A percentile compares a stretch with the other conserved stretches of the same genome.
Conservation (phyloP, 768 basidiomycete species). For the Lactarius hatsudake region DNA sequence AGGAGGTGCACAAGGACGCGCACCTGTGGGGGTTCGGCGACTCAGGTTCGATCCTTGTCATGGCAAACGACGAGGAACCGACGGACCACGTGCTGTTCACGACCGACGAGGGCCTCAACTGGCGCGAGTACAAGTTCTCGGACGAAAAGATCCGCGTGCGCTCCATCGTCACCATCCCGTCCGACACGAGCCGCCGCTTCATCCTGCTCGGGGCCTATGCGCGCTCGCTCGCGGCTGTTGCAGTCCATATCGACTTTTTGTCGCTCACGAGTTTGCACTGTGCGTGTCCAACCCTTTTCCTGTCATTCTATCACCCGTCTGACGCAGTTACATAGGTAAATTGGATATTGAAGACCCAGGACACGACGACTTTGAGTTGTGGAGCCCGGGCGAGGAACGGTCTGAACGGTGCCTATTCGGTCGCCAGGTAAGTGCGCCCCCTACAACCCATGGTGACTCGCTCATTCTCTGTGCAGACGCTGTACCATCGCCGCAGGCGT, state of each 20-base stretch:
- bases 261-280: slow-evolving; percentile 73
- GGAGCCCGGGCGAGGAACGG: slow-evolving; percentile 93
- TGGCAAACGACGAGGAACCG: slow-evolving; percentile 93
- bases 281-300: slow-evolving; percentile 38
- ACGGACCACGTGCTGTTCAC: slow-evolving; percentile 89
- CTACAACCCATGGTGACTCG: background rate
- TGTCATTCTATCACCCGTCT: slow-evolving; percentile 1
- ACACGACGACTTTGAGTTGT: slow-evolving; percentile 92
- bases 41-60: slow-evolving; percentile 88
- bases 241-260: slow-evolving; percentile 88
- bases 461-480: slow-evolving; percentile 49
- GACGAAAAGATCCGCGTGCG: slow-evolving; percentile 70
- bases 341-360: slow-evolving; percentile 67
- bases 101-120: slow-evolving; percentile 81
- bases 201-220: slow-evolving; percentile 73
- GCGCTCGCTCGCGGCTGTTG: slow-evolving; percentile 48
- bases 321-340: slow-evolving; percentile 48
- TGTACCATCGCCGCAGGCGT: slow-evolving; percentile 87
- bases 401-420: slow-evolving; percentile 89
- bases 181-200: slow-evolving; percentile 89
- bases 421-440: slow-evolving; percentile 55
- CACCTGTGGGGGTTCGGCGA: slow-evolving; percentile 98
- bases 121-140: slow-evolving; percentile 86
- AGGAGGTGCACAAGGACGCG: slow-evolving; percentile 97
- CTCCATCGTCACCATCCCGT: slow-evolving; percentile 81